Percentiles rank a stretch among this genome's conserved stretches.
Conservation (phyloP, 2,329 filamentous ascomycete genomes). For the Aspergillaceae sp. region DNA sequence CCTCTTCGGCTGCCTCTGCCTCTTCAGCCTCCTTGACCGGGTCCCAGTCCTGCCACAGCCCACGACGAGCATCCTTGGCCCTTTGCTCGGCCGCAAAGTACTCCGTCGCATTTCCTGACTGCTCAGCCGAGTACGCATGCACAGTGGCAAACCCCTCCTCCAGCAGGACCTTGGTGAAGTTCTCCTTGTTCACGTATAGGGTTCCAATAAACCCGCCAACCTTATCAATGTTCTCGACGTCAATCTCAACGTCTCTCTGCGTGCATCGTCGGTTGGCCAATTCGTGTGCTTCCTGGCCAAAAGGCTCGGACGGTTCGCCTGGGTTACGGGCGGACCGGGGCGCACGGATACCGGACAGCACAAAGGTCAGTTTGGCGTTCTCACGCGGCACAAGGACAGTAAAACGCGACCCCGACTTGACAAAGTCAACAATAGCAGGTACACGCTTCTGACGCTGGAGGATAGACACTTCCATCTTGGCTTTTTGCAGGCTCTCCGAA, state of each 20-base stretch:
- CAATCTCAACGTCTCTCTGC: slow-evolving; percentile 92
- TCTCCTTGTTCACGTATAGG: slow-evolving; percentile 88
- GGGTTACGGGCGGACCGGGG: slow-evolving; percentile 76
- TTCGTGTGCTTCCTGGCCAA: slow-evolving; percentile 88
- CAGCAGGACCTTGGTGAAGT: slow-evolving; percentile 84
- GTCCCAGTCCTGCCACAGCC: slow-evolving; percentile 90
- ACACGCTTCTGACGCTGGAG: slow-evolving; percentile 87
- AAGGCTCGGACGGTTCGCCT: slow-evolving; percentile 78
- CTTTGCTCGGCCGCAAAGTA: slow-evolving; percentile 78
- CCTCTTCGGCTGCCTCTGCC: slow-evolving; percentile 37
- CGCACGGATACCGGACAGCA: slow-evolving; percentile 84
- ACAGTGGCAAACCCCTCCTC: slow-evolving; percentile 91
- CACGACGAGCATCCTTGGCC: slow-evolving; percentile 82
- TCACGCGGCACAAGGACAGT: slow-evolving; percentile 86
- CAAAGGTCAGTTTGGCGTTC: slow-evolving; percentile 87
- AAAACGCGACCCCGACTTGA: slow-evolving; percentile 93
- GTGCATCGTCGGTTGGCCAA: slow-evolving; percentile 80
- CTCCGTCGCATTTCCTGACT: slow-evolving; percentile 80
- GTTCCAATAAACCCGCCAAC: slow-evolving; percentile 95
- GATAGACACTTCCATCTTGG: slow-evolving; percentile 83
- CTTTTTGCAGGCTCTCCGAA: slow-evolving; percentile 87
- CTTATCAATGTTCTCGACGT: slow-evolving; percentile 92
- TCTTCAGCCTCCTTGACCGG: slow-evolving; percentile 71
- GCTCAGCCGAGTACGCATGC: slow-evolving; percentile 91
- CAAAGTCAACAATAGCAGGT: slow-evolving; percentile 89